Base-by-base conservation (phyloP, 495 filamentous ascomycete genomes). In the Podospora australis region DNA sequence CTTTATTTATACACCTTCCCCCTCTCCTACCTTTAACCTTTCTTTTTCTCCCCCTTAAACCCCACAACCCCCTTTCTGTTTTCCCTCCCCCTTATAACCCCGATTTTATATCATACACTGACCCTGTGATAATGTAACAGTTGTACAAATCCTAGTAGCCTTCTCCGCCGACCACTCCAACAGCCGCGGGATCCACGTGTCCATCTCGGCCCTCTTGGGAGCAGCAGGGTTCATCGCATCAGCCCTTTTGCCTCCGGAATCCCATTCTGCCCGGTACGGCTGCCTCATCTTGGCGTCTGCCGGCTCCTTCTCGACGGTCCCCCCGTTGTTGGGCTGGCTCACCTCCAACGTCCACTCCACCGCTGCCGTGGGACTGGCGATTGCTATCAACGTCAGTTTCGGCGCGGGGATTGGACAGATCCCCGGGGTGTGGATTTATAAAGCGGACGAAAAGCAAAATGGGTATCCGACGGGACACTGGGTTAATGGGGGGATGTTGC, bases 361-460 rank as follows among this genome's bases (percentile, higher is more conserved):
- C 0, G 78, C 75, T 1, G 72, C 81, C 2, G 75, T 78, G 0
- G 83, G 83, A 0, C 70, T 87, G 2, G 83, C 82, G 0, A 83
- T 87, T 36, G 84, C 82, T 2, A 54, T 88, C 32, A 86, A 86
- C 50, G 76, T 85, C 13, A 77, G 75, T 0, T 69, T 84, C 26
- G 83, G 83, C 0, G 69, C 64, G 10, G 80, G 79, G 0, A 76
- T 81, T 0, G 83, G 83, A 4, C 82, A 86, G 58, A 85, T 87
- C 20, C 78, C 79, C 0, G 82, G 82, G 0, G 82, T 86, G 5
- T 88, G 81, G 78, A 85, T 86, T 34, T 88, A 86, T 62, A 83
- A 81, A 53, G 66, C 71, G 0, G 64, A 81, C 34, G 83, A 88
- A 57, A 74, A 67, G 11, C 62, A 65, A 26, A 59, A 38, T 4